Percentiles rank a stretch among this genome's conserved stretches.
phyloP scores from a whole-genome alignment of 1,139 yeast genomes.

The Debaryomyces psychrophilus region DNA sequence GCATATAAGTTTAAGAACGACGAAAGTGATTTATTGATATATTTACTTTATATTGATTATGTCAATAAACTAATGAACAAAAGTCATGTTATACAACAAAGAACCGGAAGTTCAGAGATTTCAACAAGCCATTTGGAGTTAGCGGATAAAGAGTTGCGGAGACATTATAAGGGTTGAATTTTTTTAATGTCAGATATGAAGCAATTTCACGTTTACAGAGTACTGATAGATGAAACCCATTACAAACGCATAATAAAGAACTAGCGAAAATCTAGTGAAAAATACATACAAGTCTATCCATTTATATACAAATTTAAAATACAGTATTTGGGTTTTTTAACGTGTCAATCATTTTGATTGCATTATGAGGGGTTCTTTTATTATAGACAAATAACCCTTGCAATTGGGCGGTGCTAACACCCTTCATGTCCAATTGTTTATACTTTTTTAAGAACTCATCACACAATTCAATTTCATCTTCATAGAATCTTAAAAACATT shows the following conservation, averaged over 20 bases:
- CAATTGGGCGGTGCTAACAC: slow-evolving; percentile 87
- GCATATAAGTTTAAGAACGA: slow-evolving; percentile 33
- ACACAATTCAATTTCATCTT: slow-evolving; percentile 62
- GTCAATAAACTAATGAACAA: slow-evolving; percentile 39
- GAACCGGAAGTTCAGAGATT: slow-evolving; percentile 17
- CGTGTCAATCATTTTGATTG: slow-evolving; percentile 64
- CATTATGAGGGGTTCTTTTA: slow-evolving; percentile 79
- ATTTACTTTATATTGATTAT: slow-evolving; percentile 52
- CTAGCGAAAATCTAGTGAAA: neutral
- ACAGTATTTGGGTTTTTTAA: slow-evolving; percentile 38
- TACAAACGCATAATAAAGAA: neutral
- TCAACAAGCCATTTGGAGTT: slow-evolving; percentile 21
- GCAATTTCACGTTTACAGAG: neutral
- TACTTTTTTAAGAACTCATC: slow-evolving; percentile 61
- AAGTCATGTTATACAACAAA: slow-evolving; percentile 24
- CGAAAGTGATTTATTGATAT: slow-evolving; percentile 47
- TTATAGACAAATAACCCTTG: slow-evolving; percentile 95
- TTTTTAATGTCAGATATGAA: neutral
- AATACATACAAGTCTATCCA: slow-evolving; percentile 6
- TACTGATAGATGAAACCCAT: neutral
- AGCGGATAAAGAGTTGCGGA: slow-evolving; percentile 27
- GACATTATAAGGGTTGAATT: slow-evolving; percentile 31
- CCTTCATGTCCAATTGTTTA: slow-evolving; percentile 50
- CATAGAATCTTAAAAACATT: slow-evolving; percentile 90
- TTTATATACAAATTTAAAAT: slow-evolving; percentile 22